Evolutionary conservation across 2,329 filamentous ascomycete species (phyloP), one percentile per base, ranked within the genome.

Genomic region (Diaporthe ilicicola): DNA sequence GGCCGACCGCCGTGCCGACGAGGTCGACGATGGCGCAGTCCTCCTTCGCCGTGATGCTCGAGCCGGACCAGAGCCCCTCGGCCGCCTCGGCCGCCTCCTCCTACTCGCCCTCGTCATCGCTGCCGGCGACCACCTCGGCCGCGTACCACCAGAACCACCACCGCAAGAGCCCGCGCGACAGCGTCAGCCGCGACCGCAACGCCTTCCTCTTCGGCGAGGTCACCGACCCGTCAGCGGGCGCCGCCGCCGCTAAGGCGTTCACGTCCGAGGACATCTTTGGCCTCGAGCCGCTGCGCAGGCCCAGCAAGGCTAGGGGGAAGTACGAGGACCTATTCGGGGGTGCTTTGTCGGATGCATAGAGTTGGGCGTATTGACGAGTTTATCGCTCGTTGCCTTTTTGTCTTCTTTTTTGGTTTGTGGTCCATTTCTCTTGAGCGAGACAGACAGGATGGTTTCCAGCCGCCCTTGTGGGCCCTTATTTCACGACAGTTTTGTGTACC

Each of bases 1-100:
- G 13, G 78, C 81, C 15, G 74, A 81, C 79, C 54, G 81, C 87
- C 2, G 86, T 90, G 19, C 89, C 88, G 0, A 89, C 89, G 24
- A 86, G 91, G 27, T 92, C 91, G 4, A 89, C 87, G 0, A 84
- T 94, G 42, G 91, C 91, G 1, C 91, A 93, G 74, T 94, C 92
- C 9, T 92, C 91, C 4, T 94, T 94, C 79, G 91, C 92, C 1
- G 94, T 91, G 91, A 94, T 94, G 92, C 84, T 94, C 2, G 90
- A 91, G 74, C 80, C 4, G 73, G 79, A 8, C 65, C 76, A 15
- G 76, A 77, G 42, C 59, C 73, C 22, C 12, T 59, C 53, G 22
- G 34, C 61, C 29, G 22, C 61, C 32, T 65, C 48, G 29, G 22
- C 46, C 61, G 24, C 42, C n/a, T 74, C 74, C 32, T 70, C 74